phyloP scores from a whole-genome alignment of 2,329 filamentous ascomycete species.

The Alternaria burnsii region DNA sequence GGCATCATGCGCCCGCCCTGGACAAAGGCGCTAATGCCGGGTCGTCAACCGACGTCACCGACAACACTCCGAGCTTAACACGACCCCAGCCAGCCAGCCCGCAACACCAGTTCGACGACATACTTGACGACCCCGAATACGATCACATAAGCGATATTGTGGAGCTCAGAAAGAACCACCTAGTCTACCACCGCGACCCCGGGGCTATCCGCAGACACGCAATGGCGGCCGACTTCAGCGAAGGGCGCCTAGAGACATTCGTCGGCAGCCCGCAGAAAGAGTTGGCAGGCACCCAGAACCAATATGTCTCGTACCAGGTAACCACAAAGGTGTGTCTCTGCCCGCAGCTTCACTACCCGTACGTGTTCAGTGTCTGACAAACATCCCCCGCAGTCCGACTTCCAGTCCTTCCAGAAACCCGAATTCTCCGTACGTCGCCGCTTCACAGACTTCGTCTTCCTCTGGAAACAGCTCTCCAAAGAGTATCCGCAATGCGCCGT shows the following conservation, averaged over 20 bases:
- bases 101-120: constrained; percentile 9
- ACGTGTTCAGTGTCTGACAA: background rate
- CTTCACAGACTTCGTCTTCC: constrained; percentile 97
- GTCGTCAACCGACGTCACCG: constrained; percentile 26
- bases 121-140: constrained; percentile 25
- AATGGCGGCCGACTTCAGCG: constrained; percentile 51
- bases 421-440: constrained; percentile 83
- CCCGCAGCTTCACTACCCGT: background rate
- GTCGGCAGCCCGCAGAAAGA: constrained; percentile 90
- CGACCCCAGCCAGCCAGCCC: constrained; percentile 11
- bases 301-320: constrained; percentile 94
- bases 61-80: constrained; percentile 19
- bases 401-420: constrained; percentile 87
- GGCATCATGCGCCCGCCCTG: constrained; percentile 5
- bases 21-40: constrained; percentile 11
- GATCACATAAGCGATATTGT: constrained; percentile 22
- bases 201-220: constrained; percentile 25
- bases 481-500: constrained; percentile 94
- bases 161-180: constrained; percentile 16
- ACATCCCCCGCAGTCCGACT: constrained; percentile 74
- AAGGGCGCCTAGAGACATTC: constrained; percentile 81
- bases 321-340: constrained; percentile 76
- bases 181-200: constrained; percentile 12
- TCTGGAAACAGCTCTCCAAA: constrained; percentile 86
- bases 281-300: constrained; percentile 94